A percentile compares a stretch with the other conserved stretches of the same genome.
phyloP scores from a whole-genome alignment of 345 rosid genomes.

The Corchorus olitorius region DNA sequence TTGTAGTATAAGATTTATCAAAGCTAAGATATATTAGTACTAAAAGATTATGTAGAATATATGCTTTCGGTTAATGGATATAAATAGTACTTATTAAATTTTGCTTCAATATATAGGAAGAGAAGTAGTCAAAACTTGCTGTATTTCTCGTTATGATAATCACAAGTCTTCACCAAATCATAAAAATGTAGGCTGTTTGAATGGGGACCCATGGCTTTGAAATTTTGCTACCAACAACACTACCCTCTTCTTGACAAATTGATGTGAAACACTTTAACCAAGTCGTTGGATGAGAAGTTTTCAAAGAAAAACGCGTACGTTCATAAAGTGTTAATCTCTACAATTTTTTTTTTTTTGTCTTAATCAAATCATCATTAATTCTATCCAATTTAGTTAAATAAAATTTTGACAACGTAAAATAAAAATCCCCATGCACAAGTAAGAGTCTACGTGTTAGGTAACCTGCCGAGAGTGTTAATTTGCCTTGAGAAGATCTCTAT shows the following conservation, averaged over 20 bases:
- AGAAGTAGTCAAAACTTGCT: neutral
- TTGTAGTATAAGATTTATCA: too few species aligned
- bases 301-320: constrained; percentile 13
- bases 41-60: neutral
- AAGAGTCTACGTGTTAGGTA: constrained; percentile 63
- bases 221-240: neutral
- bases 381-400: too few species aligned
- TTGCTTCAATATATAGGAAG: neutral
- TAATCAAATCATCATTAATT: neutral
- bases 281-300: neutral
- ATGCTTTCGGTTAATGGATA: neutral
- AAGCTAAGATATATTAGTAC: neutral
- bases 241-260: neutral
- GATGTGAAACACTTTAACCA: neutral
- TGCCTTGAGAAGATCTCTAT: constrained; percentile 38
- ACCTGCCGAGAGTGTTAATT: constrained; percentile 38
- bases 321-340: neutral
- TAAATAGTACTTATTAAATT: neutral
- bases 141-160: neutral
- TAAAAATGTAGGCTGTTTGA: neutral
- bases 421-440: constrained; percentile 25
- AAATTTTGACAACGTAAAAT: neutral
- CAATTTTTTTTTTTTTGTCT: neutral
- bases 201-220: neutral
- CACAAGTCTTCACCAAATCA: neutral